A percentile compares a stretch with the other conserved stretches of the same genome.
Conservation (phyloP, 2,329 filamentous ascomycete genomes). For the Magnaporthiopsis poae region DNA sequence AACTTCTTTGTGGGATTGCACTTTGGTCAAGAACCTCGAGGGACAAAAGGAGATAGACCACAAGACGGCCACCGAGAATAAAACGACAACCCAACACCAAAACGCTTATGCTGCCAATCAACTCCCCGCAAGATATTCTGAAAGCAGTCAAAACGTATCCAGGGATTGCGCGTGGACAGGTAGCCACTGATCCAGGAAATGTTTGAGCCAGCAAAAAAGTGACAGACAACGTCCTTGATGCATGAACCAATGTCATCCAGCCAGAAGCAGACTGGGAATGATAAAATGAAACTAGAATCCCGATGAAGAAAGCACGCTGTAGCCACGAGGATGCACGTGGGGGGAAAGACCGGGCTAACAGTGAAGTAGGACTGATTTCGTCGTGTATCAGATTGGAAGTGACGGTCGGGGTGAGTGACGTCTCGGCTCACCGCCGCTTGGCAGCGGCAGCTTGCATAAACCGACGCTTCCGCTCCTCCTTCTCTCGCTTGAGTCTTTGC, state of each 20-base stretch:
- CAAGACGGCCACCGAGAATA: not conserved
- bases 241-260: not conserved
- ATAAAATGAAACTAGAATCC: not conserved
- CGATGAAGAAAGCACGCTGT: not conserved
- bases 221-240: no score
- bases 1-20: no score
- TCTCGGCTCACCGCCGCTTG: not conserved
- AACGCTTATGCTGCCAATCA: conserved; percentile 5
- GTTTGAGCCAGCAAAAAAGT: not conserved
- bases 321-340: not conserved
- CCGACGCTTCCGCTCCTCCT: conserved; percentile 42
- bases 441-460: conserved; percentile 3
- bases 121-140: not conserved
- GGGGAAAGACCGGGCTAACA: not conserved
- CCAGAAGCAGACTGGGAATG: not conserved
- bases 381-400: not conserved
- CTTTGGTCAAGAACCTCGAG: no score
- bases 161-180: not conserved
- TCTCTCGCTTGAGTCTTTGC: conserved; percentile 50
- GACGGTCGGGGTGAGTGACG: not conserved
- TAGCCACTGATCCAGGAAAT: not conserved
- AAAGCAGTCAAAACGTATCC: not conserved
- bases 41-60: not conserved
- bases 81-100: not conserved
- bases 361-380: not conserved